phyloP scores from a whole-genome alignment of 331 rosid species.

The Pyracantha coccinea region DNA sequence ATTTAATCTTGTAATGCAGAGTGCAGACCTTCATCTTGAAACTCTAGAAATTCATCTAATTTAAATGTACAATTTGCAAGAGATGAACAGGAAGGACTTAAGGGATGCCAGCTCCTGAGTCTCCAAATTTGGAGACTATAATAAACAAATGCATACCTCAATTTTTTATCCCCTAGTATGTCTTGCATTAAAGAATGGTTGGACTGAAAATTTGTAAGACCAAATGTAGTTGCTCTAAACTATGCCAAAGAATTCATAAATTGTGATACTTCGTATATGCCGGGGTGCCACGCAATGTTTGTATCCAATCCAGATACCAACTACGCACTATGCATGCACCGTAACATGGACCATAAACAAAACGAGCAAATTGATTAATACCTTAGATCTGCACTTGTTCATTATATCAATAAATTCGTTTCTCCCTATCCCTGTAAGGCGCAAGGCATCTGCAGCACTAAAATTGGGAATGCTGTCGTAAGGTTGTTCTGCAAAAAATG shows the following conservation, averaged over 20 bases:
- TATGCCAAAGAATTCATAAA: not conserved
- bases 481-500: constrained; percentile 79
- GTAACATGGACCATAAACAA: not conserved
- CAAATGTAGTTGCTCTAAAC: not conserved
- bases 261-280: not conserved
- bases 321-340: not conserved
- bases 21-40: not conserved
- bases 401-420: constrained; percentile 97
- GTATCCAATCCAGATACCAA: not conserved
- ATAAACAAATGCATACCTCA: not conserved
- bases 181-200: not conserved
- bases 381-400: constrained; percentile 99
- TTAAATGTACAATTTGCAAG: not conserved
- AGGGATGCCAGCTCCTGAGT: not conserved
- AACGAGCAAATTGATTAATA: constrained; percentile 23
- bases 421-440: constrained; percentile 96
- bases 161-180: not conserved
- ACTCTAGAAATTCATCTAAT: not conserved
- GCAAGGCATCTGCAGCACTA: constrained; percentile 96
- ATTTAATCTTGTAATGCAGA: not conserved
- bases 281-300: not conserved
- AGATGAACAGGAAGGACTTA: not conserved
- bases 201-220: not conserved
- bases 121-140: not conserved
- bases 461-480: constrained; percentile 98